A percentile compares a stretch with the other conserved stretches of the same genome.
phyloP scores from a whole-genome alignment of 306 rosid species.

The Prunus davidiana region DNA sequence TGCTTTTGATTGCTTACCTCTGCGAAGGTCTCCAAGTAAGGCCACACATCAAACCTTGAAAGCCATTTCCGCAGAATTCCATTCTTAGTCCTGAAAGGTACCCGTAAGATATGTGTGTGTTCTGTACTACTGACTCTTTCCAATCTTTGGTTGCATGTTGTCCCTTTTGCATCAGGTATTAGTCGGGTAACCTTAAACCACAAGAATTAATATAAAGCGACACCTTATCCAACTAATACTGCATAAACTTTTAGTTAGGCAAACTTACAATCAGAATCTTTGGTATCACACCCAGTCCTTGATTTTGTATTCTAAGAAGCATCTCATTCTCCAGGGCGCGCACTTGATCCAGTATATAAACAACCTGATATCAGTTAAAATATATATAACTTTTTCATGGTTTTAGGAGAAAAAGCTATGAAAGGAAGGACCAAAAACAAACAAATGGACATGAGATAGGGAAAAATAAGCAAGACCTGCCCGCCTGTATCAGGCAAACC shows the following conservation, averaged over 20 bases:
- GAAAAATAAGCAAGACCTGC: conserved; percentile 53
- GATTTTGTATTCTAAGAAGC: conserved; percentile 74
- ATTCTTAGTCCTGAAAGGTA: conserved; percentile 78
- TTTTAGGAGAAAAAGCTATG: not conserved
- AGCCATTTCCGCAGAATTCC: conserved; percentile 87
- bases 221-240: not conserved
- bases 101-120: conserved; percentile 74
- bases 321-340: conserved; percentile 93
- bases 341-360: conserved; percentile 93
- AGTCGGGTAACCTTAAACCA: conserved; percentile 65
- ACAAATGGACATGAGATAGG: not conserved
- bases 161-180: conserved; percentile 89
- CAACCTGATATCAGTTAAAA: conserved; percentile 50
- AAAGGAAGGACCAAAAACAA: not conserved
- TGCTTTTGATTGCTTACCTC: not conserved
- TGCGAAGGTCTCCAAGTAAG: conserved; percentile 16
- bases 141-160: conserved; percentile 88
- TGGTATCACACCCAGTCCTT: conserved; percentile 75
- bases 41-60: conserved; percentile 81
- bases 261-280: conserved; percentile 75
- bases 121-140: conserved; percentile 89
- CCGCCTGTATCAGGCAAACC: conserved; percentile 98
- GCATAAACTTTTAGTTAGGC: conserved; percentile 9
- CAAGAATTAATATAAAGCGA: not conserved
- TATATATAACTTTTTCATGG: not conserved